Percentiles rank a stretch among this genome's conserved stretches.
phyloP scores from a whole-genome alignment of 1,139 yeast species.

The Lipomyces yarrowii region DNA sequence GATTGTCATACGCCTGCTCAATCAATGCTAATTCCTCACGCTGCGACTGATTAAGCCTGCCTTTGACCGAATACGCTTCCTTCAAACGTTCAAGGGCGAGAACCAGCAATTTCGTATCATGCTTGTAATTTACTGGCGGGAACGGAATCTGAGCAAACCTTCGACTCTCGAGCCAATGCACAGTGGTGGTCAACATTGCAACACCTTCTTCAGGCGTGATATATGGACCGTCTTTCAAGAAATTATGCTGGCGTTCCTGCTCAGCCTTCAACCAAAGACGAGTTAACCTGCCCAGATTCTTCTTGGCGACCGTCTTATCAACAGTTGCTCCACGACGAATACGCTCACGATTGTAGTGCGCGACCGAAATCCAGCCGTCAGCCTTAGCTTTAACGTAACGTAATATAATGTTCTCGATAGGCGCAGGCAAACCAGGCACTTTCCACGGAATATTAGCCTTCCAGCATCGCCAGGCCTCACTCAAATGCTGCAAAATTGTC shows the following conservation, averaged over 20 bases:
- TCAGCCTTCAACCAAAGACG: slow-evolving; percentile 91
- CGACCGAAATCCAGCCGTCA: slow-evolving; percentile 94
- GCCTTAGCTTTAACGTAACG: slow-evolving; percentile 94
- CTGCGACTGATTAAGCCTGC: slow-evolving; percentile 80
- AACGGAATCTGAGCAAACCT: slow-evolving; percentile 87
- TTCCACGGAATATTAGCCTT: slow-evolving; percentile 98
- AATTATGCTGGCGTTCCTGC: slow-evolving; percentile 81
- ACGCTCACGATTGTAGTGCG: slow-evolving; percentile 89
- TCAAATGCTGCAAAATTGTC: slow-evolving; percentile 86
- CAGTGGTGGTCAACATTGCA: slow-evolving; percentile 81
- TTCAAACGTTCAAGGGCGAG: slow-evolving; percentile 88
- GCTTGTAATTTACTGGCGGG: slow-evolving; percentile 90
- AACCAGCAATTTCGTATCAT: slow-evolving; percentile 86
- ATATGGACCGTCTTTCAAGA: slow-evolving; percentile 86
- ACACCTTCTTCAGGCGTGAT: slow-evolving; percentile 88
- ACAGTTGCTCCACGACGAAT: slow-evolving; percentile 86
- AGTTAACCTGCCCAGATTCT: slow-evolving; percentile 88
- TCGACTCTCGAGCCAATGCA: slow-evolving; percentile 88
- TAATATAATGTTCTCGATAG: slow-evolving; percentile 81
- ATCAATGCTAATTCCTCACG: slow-evolving; percentile 91
- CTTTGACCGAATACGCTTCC: slow-evolving; percentile 80
- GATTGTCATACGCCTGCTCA: slow-evolving; percentile 96
- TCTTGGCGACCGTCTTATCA: slow-evolving; percentile 91
- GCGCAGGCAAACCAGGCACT: slow-evolving; percentile 94
- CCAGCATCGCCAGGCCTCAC: slow-evolving; percentile 99